Evolutionary conservation across 176 grass and related monocot genomes (phyloP), one percentile per base, ranked within the genome.

Genomic region (Ensete ventricosum): DNA sequence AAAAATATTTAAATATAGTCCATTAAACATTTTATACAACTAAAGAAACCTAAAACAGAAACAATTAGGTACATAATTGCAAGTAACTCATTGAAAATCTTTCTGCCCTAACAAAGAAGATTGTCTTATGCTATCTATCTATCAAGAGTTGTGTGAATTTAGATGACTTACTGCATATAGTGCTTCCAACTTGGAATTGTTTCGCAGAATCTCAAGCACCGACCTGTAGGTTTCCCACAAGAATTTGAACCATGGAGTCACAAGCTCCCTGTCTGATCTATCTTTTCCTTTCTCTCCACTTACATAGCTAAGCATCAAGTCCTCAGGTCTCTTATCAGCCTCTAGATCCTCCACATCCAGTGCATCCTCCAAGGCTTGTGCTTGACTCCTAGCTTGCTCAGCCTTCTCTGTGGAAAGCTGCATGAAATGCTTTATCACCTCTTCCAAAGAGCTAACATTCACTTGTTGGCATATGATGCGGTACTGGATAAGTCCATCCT

Each of bases 371-470:
- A 96, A 65, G 62, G 84, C 87, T 69, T 96, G 83, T 8, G 81
- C 87, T 76, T 90, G 92, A 63, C 81, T 73, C 57, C 77, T 87
- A 51, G 89, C 92, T 82, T 92, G 89, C 77, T 96, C 89, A 1
- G 89, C 92, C 62, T 77, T 88, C 78, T 96, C 87, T 19, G 88
- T 89, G 63, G 89, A 89, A 70, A 96, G 86, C 17, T 87, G 86
- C 89, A 96, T 92, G 77, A 96, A 96, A 82, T 96, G 81, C 70
- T 96, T 96, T 77, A 96, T 96, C 8, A 96, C 89, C 79, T 96
- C 92, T 65, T 96, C 92, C 77, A 96, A 69, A 54, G 92, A 96
- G 54, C 85, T 84, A 64, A 96, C 89, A 6, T 92, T 96, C 23
- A 96, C 89, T 92, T 96, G 89, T 78, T 96, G 92, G 77, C 92